Evolutionary conservation across 2,329 filamentous ascomycete genomes (phyloP).

Genomic region (Pyrenophora teres): DNA sequence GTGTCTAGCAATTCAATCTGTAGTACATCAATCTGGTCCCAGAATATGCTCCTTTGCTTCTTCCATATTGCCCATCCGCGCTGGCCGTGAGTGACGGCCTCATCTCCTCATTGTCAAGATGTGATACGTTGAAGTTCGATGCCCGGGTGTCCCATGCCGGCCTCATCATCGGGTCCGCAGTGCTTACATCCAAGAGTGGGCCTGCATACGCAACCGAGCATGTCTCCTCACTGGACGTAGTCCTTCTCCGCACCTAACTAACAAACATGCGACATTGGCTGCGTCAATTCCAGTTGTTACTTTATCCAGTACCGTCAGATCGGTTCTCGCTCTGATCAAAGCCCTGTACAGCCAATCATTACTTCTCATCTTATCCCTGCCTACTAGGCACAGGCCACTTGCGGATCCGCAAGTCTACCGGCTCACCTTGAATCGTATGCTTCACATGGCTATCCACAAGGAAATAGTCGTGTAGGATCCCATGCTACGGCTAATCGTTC

Average conservation of each 20-base stretch:
- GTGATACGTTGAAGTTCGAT: conserved; percentile 15
- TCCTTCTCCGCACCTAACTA: conserved; percentile 33
- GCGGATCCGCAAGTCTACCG: conserved; percentile 41
- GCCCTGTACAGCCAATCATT: conserved; percentile 28
- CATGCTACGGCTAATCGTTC: conserved; percentile 14
- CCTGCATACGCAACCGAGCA: conserved; percentile 18
- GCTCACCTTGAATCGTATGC: conserved; percentile 10
- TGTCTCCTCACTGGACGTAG: conserved; percentile 16
- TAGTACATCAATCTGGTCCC: not conserved
- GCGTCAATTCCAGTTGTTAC: conserved; percentile 24
- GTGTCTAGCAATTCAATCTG: not conserved
- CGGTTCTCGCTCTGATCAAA: conserved; percentile 24
- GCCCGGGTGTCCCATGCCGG: conserved; percentile 1
- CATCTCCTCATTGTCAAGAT: not conserved
- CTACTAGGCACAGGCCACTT: conserved; percentile 16
- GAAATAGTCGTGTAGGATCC: conserved; percentile 15
- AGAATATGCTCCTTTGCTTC: not conserved
- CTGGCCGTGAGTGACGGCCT: not conserved
- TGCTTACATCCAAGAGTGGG: conserved; percentile 22
- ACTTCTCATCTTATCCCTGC: conserved; percentile 12
- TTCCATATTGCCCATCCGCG: not conserved
- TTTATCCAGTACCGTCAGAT: conserved; percentile 24
- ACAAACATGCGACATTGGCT: conserved; percentile 21
- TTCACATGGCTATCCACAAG: conserved; percentile 10
- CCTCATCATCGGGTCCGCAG: conserved; percentile 34